These are phyloP conservation scores for Cyclotella sp. DNA, from an alignment of 108 stramenopile genomes.

Conservation along the genomic window DNA sequence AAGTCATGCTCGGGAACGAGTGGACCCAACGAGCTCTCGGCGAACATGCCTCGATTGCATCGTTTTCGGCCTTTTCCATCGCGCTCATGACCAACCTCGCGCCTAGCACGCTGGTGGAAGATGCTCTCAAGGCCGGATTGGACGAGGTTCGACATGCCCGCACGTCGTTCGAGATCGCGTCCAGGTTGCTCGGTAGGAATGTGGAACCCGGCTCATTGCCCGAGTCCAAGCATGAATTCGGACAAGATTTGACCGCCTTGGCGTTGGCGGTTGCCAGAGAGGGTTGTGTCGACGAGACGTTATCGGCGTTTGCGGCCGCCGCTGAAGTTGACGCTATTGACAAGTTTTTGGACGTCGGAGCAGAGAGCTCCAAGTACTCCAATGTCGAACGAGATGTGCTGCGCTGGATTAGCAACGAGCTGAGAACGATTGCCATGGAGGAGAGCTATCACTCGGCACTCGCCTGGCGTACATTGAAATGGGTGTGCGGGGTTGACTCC, in stretches of 20 bases:
- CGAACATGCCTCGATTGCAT: constrained; percentile 69
- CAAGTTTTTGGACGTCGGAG: constrained; percentile 17
- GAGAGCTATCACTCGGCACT: constrained; percentile 63
- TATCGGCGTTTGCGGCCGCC: constrained; percentile 60
- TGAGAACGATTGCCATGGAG: constrained; percentile 62
- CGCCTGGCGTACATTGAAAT: constrained; percentile 65
- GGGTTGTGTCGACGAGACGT: constrained; percentile 67
- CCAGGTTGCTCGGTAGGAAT: constrained; percentile 48
- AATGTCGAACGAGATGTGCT: constrained; percentile 33
- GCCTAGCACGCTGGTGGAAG: constrained; percentile 59
- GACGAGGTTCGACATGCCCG: constrained; percentile 70
- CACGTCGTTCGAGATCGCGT: constrained; percentile 61
- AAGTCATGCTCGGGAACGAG: constrained; percentile 45
- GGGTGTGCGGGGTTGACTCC: constrained; percentile 53
- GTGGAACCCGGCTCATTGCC: constrained; percentile 62
- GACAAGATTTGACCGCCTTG: constrained; percentile 53
- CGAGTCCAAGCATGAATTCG: constrained; percentile 33
- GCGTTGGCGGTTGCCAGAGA: constrained; percentile 61
- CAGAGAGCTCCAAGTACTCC: constrained; percentile 26
- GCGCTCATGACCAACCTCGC: constrained; percentile 71
- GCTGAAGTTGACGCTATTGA: constrained; percentile 47
- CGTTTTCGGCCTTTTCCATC: constrained; percentile 69
- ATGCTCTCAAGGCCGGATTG: constrained; percentile 59
- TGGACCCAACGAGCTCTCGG: constrained; percentile 66
- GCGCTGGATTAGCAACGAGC: constrained; percentile 41